These are phyloP conservation scores for Citrus reticulata DNA, from an alignment of 345 rosid species.

Conservation along the genomic window DNA sequence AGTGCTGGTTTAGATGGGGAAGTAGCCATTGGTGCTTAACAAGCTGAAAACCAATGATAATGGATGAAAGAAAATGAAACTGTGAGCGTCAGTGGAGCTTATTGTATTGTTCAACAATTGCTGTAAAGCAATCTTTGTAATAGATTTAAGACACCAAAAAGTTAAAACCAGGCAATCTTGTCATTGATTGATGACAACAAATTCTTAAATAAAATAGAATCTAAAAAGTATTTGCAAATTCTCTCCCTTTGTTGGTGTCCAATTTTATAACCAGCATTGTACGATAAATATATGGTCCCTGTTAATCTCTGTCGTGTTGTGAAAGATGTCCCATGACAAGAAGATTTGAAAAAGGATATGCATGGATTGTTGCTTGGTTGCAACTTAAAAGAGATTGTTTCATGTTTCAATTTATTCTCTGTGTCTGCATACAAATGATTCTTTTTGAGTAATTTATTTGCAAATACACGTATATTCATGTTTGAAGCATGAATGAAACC, in stretches of 20 bases:
- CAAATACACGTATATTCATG: not conserved
- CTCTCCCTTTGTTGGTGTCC: not conserved
- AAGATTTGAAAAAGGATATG: not conserved
- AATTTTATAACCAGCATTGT: not conserved
- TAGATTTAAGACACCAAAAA: constrained; percentile 7
- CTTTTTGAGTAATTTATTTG: not conserved
- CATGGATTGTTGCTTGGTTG: constrained; percentile 3
- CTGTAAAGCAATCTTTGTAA: constrained; percentile 13
- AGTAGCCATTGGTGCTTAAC: constrained; percentile 20
- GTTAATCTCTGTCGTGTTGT: not conserved
- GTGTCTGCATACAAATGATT: not conserved
- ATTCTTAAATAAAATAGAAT: not conserved
- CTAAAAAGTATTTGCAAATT: not conserved
- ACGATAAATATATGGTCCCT: not conserved
- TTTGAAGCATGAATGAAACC: not conserved
- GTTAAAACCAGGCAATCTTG: constrained; percentile 12
- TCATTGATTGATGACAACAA: constrained; percentile 11
- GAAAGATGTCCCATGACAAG: not conserved
- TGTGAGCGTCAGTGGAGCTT: constrained; percentile 1
- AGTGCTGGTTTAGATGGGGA: not conserved
- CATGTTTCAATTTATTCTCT: not conserved
- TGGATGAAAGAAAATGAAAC: not conserved
- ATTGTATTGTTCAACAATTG: not conserved
- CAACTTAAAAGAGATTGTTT: not conserved
- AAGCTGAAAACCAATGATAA: too few relatives aligned